phyloP scores from a whole-genome alignment of 148 eudicot species.

The Chenopodium formosanum region DNA sequence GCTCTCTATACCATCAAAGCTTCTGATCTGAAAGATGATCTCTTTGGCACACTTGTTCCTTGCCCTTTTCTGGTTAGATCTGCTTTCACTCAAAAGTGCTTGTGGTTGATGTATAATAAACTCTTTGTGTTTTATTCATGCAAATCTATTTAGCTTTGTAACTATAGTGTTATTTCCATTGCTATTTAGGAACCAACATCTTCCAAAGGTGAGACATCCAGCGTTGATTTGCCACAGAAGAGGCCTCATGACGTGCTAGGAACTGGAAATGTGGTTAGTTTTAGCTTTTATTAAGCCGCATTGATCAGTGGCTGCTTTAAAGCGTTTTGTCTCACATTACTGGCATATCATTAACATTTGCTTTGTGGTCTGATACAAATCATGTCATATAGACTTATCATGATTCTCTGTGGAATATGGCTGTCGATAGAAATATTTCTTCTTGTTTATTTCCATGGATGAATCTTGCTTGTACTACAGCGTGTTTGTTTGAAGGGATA shows the following conservation, averaged over 20 bases:
- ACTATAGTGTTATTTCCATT: conserved; percentile 20
- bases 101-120: background rate
- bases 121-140: background rate
- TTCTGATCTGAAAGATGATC: conserved; percentile 61
- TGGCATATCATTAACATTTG: background rate
- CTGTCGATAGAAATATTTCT: background rate
- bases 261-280: conserved; percentile 54
- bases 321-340: background rate
- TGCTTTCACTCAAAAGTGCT: background rate
- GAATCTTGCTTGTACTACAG: background rate
- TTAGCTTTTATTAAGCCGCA: background rate
- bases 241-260: conserved; percentile 49
- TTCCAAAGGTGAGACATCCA: conserved; percentile 41
- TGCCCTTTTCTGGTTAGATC: conserved; percentile 63
- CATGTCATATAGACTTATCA: background rate
- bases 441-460: background rate
- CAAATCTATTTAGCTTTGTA: conserved; percentile 1
- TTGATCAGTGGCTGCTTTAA: background rate
- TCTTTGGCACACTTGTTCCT: conserved; percentile 72
- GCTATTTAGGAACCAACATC: conserved; percentile 58
- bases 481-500: too few relatives aligned
- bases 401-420: background rate
- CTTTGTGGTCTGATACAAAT: background rate
- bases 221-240: conserved; percentile 42
- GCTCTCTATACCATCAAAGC: conserved; percentile 85